These are phyloP conservation scores for Echites panduratus DNA, from an alignment of 257 asterid species.

Conservation along the genomic window DNA sequence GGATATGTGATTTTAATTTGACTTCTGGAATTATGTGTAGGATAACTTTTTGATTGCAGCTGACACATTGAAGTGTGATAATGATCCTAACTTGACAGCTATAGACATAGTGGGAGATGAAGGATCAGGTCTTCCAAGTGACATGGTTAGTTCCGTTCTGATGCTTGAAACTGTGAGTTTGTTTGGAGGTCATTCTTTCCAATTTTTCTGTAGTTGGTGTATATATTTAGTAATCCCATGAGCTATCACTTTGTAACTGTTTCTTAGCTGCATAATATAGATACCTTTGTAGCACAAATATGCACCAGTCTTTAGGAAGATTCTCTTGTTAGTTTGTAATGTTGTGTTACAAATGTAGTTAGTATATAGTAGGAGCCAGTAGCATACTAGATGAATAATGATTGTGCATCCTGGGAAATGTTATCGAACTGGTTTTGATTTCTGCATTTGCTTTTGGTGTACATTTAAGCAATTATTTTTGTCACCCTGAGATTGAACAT, in stretches of 20 bases:
- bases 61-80: not conserved
- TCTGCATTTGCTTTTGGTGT: not conserved
- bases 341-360: not conserved
- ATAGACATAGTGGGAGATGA: not conserved
- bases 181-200: not conserved
- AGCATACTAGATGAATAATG: not conserved
- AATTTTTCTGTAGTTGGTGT: not conserved
- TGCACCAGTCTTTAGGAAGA: not conserved
- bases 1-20: not conserved
- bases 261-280: not conserved
- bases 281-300: not conserved
- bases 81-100: not conserved
- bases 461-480: not conserved
- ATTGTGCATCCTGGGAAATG: not conserved
- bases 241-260: not conserved
- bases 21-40: conserved; percentile 9
- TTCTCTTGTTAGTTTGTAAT: not conserved
- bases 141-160: conserved; percentile 1
- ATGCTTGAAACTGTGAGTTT: not conserved
- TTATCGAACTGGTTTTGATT: not conserved
- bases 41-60: conserved; percentile 4
- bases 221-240: not conserved
- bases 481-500: not conserved
- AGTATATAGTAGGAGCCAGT: not conserved
- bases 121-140: not conserved